Conservation (phyloP, 2,329 filamentous ascomycete species). For the Nigrospora oryzae region DNA sequence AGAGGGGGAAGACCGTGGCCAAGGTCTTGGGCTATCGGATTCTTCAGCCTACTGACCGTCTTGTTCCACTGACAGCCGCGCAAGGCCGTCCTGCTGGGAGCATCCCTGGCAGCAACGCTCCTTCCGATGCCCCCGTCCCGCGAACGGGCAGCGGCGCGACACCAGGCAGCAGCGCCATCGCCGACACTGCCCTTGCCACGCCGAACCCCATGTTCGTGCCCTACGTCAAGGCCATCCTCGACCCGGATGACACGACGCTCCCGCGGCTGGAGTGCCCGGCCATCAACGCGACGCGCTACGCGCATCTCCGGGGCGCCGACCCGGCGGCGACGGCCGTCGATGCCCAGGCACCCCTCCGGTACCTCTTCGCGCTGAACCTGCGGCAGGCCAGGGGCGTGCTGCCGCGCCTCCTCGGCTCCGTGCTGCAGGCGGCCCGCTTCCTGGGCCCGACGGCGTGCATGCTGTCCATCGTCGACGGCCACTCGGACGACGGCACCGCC, state of each 20-base stretch:
- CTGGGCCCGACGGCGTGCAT: constrained; percentile 41
- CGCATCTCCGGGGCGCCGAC: constrained; percentile 6
- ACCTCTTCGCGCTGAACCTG: constrained; percentile 46
- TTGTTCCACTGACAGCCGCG: too few relatives aligned
- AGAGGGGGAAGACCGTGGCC: too few relatives aligned
- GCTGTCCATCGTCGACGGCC: constrained; percentile 47
- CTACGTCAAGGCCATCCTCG: constrained; percentile 20
- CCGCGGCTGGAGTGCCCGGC: constrained; percentile 19
- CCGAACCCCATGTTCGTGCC: not conserved
- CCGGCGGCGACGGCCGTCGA: not conserved
- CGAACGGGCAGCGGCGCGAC: too few relatives aligned
- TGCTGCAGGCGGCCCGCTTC: constrained; percentile 39
- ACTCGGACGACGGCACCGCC: constrained; percentile 44
- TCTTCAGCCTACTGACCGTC: too few relatives aligned
- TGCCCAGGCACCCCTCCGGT: constrained; percentile 15
- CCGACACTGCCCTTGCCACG: too few relatives aligned
- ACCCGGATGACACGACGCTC: constrained; percentile 11
- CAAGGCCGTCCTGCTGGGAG: too few relatives aligned
- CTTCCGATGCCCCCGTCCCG: too few relatives aligned
- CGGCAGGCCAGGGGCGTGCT: constrained; percentile 34
- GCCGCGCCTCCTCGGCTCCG: constrained; percentile 40
- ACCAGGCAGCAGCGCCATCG: too few relatives aligned
- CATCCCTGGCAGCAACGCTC: too few relatives aligned
- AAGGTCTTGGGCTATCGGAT: too few relatives aligned
- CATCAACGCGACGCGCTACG: constrained; percentile 10